Conservation (phyloP, 352 stramenopile genomes). For the Phytophthora multivora region DNA sequence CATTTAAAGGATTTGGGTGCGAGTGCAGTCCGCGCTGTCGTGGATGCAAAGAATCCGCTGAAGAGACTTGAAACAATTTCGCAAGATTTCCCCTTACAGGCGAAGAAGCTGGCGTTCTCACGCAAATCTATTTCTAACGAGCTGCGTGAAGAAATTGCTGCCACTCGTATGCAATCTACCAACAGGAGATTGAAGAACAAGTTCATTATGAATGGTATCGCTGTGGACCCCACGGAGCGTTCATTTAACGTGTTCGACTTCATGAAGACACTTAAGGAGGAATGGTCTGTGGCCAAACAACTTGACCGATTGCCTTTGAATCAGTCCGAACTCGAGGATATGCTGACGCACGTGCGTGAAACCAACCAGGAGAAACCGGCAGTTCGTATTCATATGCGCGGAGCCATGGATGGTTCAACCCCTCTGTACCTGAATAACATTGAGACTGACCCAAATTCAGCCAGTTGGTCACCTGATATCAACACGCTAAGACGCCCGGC, state of each 20-base stretch:
- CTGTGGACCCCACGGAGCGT: constrained; percentile 73
- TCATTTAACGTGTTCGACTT: constrained; percentile 95
- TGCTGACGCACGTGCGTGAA: constrained; percentile 66
- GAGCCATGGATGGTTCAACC: constrained; percentile 54
- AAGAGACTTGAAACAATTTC: constrained; percentile 78
- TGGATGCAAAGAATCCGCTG: constrained; percentile 79
- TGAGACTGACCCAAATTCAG: constrained; percentile 63
- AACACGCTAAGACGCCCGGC: constrained; percentile 49
- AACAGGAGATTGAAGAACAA: constrained; percentile 55
- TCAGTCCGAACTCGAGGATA: constrained; percentile 51
- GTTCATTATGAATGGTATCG: constrained; percentile 90
- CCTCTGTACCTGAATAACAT: constrained; percentile 87
- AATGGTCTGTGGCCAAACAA: constrained; percentile 79
- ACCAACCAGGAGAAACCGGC: constrained; percentile 47
- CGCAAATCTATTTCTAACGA: constrained; percentile 56
- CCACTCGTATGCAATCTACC: constrained; percentile 36
- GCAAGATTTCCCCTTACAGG: constrained; percentile 91
- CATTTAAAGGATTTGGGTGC: constrained; percentile 91
- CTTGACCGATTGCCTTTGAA: constrained; percentile 54
- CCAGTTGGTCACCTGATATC: constrained; percentile 56
- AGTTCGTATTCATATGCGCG: constrained; percentile 72
- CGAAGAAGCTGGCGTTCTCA: constrained; percentile 74
- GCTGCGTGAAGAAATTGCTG: constrained; percentile 50
- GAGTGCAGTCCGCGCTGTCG: constrained; percentile 72
- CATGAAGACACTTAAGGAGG: constrained; percentile 75